These are phyloP conservation scores for Tolypocladium endophyticum DNA, from an alignment of 2,329 filamentous ascomycete species.

Conservation along the genomic window DNA sequence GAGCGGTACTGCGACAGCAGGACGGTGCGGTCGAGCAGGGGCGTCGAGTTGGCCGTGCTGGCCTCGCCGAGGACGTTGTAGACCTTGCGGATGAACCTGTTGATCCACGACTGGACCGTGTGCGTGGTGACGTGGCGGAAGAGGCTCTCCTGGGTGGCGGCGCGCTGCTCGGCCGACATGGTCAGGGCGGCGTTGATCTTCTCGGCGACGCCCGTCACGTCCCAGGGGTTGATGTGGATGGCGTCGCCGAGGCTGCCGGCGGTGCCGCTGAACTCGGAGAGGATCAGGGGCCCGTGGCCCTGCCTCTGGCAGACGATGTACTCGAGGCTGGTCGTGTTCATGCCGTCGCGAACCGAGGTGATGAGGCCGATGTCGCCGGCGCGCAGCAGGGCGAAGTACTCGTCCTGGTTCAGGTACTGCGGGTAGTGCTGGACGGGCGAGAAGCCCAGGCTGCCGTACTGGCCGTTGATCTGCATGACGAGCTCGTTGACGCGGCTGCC, in stretches of 20 bases:
- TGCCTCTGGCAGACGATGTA: slow-evolving; percentile 90
- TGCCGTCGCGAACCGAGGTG: slow-evolving; percentile 90
- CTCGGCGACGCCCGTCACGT: slow-evolving; percentile 71
- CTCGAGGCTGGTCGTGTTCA: slow-evolving; percentile 95
- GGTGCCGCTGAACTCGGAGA: slow-evolving; percentile 94
- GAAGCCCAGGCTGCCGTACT: slow-evolving; percentile 79
- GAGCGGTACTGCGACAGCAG: slow-evolving; percentile 65
- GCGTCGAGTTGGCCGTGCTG: slow-evolving; percentile 66
- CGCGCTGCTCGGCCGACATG: slow-evolving; percentile 58
- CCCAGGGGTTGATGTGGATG: slow-evolving; percentile 96
- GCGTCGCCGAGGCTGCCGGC: slow-evolving; percentile 76
- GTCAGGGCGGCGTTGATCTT: slow-evolving; percentile 73
- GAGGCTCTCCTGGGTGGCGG: slow-evolving; percentile 60
- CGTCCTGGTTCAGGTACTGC: slow-evolving; percentile 78
- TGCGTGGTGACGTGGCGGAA: slow-evolving; percentile 78
- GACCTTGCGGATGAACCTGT: slow-evolving; percentile 66
- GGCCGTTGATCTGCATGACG: slow-evolving; percentile 83
- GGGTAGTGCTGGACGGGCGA: slow-evolving; percentile 91
- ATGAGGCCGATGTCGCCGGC: slow-evolving; percentile 87
- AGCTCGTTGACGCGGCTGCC: slow-evolving; percentile 84
- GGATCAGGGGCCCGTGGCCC: slow-evolving; percentile 75
- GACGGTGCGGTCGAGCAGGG: slow-evolving; percentile 64
- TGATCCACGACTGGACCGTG: slow-evolving; percentile 80
- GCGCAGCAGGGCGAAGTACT: slow-evolving; percentile 90
- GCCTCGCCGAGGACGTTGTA: slow-evolving; percentile 71